A percentile compares a stretch with the other conserved stretches of the same genome.
Evolutionary conservation across 2,329 filamentous ascomycete species (phyloP).

Genomic region (Coniochaeta prunicola): DNA sequence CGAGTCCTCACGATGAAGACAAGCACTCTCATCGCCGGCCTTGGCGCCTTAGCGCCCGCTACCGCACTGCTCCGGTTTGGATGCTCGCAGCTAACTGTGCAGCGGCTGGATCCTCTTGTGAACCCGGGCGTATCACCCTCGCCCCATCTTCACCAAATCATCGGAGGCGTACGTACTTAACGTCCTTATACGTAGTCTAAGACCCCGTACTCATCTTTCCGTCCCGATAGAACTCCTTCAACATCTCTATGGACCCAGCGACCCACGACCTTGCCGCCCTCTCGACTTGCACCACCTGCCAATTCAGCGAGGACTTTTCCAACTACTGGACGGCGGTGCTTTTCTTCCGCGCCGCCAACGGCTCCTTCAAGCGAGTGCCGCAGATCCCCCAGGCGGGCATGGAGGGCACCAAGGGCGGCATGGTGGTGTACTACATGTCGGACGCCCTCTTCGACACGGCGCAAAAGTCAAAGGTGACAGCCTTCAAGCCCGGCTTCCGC

Average conservation of each 20-base stretch:
- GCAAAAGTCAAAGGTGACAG: slow-evolving; percentile 29
- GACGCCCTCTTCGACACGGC: slow-evolving; percentile 29
- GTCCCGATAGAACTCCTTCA: slow-evolving; percentile 32
- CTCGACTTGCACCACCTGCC: slow-evolving; percentile 36
- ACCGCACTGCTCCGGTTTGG: slow-evolving; percentile 28
- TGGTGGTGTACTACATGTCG: slow-evolving; percentile 40
- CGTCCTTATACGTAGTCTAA: too few species aligned
- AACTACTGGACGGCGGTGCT: slow-evolving; percentile 30
- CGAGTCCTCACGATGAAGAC: slow-evolving; percentile 15
- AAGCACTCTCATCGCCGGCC: slow-evolving; percentile 13
- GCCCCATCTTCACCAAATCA: slow-evolving; percentile 51
- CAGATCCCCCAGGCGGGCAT: slow-evolving; percentile 31
- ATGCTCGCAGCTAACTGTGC: slow-evolving; percentile 44
- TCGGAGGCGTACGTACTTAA: slow-evolving; percentile 36
- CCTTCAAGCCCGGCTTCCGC: slow-evolving; percentile 40
- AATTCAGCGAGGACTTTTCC: slow-evolving; percentile 27
- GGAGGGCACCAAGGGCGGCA: slow-evolving; percentile 32
- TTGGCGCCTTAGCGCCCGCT: slow-evolving; percentile 19
- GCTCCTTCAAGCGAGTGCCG: slow-evolving; percentile 31
- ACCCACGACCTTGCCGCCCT: slow-evolving; percentile 21
- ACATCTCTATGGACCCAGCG: slow-evolving; percentile 30
- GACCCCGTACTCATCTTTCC: neutral
- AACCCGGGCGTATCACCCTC: slow-evolving; percentile 41
- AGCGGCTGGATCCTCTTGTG: slow-evolving; percentile 32
- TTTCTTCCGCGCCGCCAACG: slow-evolving; percentile 31